phyloP scores from a whole-genome alignment of 2,329 filamentous ascomycete genomes.

The Nectriaceae sp. region DNA sequence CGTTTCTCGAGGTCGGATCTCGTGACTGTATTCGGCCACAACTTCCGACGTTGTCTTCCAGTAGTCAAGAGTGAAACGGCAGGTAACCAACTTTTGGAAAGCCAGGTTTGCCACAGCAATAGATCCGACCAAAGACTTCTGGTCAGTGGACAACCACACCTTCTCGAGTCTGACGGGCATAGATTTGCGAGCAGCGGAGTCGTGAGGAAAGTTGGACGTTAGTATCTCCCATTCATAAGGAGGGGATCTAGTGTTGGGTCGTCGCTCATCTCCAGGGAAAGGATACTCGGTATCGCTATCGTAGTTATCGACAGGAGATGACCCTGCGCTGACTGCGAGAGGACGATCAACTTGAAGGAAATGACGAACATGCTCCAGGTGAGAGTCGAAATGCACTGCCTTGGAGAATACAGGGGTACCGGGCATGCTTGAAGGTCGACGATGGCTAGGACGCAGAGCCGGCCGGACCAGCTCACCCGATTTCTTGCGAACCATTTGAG shows the following conservation, averaged over 20 bases:
- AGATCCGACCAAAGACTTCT: constrained; percentile 81
- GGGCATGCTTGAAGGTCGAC: constrained; percentile 93
- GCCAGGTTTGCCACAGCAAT: constrained; percentile 85
- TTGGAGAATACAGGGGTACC: constrained; percentile 95
- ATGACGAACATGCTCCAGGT: constrained; percentile 93
- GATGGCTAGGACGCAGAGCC: constrained; percentile 78
- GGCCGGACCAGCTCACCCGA: constrained; percentile 95
- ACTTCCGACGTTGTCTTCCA: constrained; percentile 99
- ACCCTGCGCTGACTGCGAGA: constrained; percentile 92
- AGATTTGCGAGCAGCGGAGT: constrained; percentile 54
- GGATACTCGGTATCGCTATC: constrained; percentile 90
- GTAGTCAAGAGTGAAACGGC: constrained; percentile 93
- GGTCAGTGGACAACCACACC: constrained; percentile 84
- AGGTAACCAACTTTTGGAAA: constrained; percentile 87
- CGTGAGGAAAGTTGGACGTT: constrained; percentile 76
- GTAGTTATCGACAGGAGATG: constrained; percentile 86
- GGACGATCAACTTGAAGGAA: constrained; percentile 93
- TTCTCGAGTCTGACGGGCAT: constrained; percentile 79
- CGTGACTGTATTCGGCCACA: constrained; percentile 80
- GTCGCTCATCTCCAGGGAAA: constrained; percentile 59
- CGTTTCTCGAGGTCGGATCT: constrained; percentile 68
- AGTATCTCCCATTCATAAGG: constrained; percentile 86
- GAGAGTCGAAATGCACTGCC: constrained; percentile 96
- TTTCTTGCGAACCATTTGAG: constrained; percentile 96
- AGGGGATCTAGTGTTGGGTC: constrained; percentile 41